Conservation (phyloP, 495 filamentous ascomycete species). For the Penicillium maclennaniae region DNA sequence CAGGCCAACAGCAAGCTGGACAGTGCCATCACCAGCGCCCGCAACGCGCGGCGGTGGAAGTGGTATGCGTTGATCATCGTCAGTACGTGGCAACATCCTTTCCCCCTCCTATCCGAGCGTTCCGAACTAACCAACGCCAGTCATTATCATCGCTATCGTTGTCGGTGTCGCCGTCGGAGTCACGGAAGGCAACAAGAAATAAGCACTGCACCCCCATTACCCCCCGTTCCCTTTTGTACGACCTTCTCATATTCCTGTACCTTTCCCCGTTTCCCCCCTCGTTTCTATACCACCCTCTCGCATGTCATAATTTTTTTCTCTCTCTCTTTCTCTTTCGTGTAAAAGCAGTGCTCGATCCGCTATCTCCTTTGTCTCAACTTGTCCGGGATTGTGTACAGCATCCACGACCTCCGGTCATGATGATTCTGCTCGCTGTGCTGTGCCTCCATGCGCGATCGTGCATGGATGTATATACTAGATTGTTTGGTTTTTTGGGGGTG, state of each 20-base stretch:
- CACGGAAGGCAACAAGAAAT: conserved; percentile 32
- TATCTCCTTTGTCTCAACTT: conserved; percentile 14
- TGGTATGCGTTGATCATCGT: conserved; percentile 88
- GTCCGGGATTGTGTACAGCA: conserved; percentile 19
- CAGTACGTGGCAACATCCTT: conserved; percentile 54
- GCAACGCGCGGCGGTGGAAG: conserved; percentile 85
- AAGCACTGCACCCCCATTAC: not conserved
- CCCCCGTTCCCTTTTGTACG: conserved; percentile 22
- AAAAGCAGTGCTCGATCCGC: conserved; percentile 26
- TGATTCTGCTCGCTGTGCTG: conserved; percentile 13
- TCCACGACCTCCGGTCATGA: conserved; percentile 12
- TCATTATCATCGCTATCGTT: conserved; percentile 50
- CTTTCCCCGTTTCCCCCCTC: conserved; percentile 15
- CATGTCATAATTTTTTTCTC: conserved; percentile 15
- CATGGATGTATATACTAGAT: conserved; percentile 45
- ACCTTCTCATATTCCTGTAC: conserved; percentile 6
- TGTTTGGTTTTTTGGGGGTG: conserved; percentile 24
- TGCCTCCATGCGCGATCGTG: conserved; percentile 10
- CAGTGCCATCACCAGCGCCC: conserved; percentile 73
- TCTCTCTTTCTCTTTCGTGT: conserved; percentile 20
- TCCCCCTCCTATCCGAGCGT: not conserved
- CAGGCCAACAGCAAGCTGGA: conserved; percentile 78
- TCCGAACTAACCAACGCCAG: conserved; percentile 16
- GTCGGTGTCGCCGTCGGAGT: conserved; percentile 50
- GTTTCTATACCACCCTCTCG: conserved; percentile 31